Conservation (phyloP, 495 filamentous ascomycete species). For the Mytilinidion resinicola region DNA sequence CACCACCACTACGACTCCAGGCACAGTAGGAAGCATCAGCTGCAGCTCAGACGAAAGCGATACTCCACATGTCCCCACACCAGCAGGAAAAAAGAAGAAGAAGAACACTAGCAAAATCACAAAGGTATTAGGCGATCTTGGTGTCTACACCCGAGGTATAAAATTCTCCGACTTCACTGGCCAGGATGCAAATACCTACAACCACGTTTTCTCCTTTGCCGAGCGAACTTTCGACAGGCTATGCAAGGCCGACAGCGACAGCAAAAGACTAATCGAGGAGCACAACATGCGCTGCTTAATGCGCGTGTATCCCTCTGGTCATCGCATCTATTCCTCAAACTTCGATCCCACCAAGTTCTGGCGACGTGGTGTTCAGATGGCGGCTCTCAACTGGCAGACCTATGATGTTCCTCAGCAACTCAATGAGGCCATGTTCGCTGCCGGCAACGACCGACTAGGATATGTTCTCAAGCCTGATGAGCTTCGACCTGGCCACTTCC, state of each 20-base stretch:
- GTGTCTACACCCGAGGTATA: slow-evolving; percentile 81
- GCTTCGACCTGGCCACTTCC: slow-evolving; percentile 49
- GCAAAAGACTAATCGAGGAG: slow-evolving; percentile 66
- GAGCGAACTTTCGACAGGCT: slow-evolving; percentile 77
- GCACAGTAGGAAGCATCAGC: slow-evolving; percentile 47
- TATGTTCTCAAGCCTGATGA: slow-evolving; percentile 91
- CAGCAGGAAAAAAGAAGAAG: slow-evolving; percentile 40
- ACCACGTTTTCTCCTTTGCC: slow-evolving; percentile 90
- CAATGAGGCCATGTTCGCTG: slow-evolving; percentile 98
- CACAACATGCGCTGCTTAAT: slow-evolving; percentile 92
- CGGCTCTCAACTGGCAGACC: slow-evolving; percentile 95
- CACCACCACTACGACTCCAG: slow-evolving; percentile 46
- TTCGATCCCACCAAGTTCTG: slow-evolving; percentile 89
- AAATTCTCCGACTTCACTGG: slow-evolving; percentile 72
- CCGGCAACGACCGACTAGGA: slow-evolving; percentile 76
- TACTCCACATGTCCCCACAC: slow-evolving; percentile 31
- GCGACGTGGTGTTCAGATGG: slow-evolving; percentile 95
- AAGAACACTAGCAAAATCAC: slow-evolving; percentile 76
- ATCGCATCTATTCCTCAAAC: slow-evolving; percentile 77
- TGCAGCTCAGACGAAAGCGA: slow-evolving; percentile 59
- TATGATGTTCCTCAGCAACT: slow-evolving; percentile 91
- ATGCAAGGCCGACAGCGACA: slow-evolving; percentile 53
- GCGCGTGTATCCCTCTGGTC: slow-evolving; percentile 81
- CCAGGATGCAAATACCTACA: slow-evolving; percentile 71
- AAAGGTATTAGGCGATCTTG: slow-evolving; percentile 73